Percentiles rank a stretch among this genome's conserved stretches.
Evolutionary conservation across 176 grass and related monocot species (phyloP).

Genomic region (Aegilops speltoides): DNA sequence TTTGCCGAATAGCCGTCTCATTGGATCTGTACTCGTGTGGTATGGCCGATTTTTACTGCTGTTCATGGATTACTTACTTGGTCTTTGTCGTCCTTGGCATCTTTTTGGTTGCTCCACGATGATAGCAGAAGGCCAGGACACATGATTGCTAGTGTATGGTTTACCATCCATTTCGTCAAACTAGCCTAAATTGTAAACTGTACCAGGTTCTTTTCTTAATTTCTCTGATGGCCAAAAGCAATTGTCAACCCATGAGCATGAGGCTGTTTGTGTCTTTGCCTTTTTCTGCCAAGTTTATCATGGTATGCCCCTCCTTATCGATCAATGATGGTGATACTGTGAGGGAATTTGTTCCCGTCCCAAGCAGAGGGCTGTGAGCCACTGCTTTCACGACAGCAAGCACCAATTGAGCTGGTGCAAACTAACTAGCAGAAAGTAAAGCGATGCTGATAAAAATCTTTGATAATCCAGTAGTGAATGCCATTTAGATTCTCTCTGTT

Average conservation of each 20-base stretch:
- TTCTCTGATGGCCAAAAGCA: neutral
- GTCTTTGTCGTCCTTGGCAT: neutral
- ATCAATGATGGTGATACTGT: neutral
- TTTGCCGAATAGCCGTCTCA: slow-evolving; percentile 17
- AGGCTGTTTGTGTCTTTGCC: neutral
- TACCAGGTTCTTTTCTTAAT: neutral
- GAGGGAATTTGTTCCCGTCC: slow-evolving; percentile 32
- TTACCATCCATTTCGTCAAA: neutral
- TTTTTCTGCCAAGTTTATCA: neutral
- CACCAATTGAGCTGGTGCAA: neutral
- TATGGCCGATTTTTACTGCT: neutral
- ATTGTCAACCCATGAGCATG: neutral
- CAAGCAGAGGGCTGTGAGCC: neutral
- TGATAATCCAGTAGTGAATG: slow-evolving; percentile 8
- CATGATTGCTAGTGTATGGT: neutral
- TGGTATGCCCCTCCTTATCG: neutral
- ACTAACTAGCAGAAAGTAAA: slow-evolving; percentile 24
- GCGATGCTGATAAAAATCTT: neutral
- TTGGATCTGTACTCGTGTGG: neutral
- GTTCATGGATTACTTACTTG: neutral
- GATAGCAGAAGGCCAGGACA: neutral
- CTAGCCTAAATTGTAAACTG: neutral
- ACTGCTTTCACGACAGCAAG: slow-evolving; percentile 26
- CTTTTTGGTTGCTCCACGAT: neutral
- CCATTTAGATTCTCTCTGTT: slow-evolving; percentile 20